These are phyloP conservation scores for Pelagomonas calceolata DNA, from an alignment of 108 stramenopile genomes.

Conservation along the genomic window DNA sequence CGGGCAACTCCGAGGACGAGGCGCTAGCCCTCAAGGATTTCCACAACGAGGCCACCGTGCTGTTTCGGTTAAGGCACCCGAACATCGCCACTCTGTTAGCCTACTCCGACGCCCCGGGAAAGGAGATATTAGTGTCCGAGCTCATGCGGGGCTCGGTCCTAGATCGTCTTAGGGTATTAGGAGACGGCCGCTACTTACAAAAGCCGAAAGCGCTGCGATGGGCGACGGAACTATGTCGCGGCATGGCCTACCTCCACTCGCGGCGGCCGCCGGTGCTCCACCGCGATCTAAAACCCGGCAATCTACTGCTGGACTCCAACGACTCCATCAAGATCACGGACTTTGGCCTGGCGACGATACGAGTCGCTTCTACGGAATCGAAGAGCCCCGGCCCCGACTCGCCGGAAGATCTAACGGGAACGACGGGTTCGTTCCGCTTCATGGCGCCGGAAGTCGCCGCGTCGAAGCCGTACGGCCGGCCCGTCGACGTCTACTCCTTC, in stretches of 20 bases:
- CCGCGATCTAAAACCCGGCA: conserved; percentile 74
- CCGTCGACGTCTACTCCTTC: conserved; percentile 81
- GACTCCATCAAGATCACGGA: conserved; percentile 85
- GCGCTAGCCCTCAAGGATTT: conserved; percentile 58
- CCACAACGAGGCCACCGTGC: conserved; percentile 55
- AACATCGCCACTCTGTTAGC: conserved; percentile 67
- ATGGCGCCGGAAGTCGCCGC: conserved; percentile 81
- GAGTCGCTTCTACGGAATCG: no score
- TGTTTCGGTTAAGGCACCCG: conserved; percentile 63
- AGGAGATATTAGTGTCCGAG: conserved; percentile 72
- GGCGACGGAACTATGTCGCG: conserved; percentile 65
- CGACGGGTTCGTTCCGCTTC: conserved; percentile 71
- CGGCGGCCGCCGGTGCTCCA: conserved; percentile 76
- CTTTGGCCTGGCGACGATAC: conserved; percentile 83
- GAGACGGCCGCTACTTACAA: conserved; percentile 33
- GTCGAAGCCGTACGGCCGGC: conserved; percentile 69
- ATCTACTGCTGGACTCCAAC: conserved; percentile 66
- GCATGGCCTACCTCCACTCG: conserved; percentile 81
- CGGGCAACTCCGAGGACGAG: background rate
- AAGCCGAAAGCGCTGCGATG: conserved; percentile 38
- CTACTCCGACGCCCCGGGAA: conserved; percentile 58
- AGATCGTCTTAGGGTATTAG: conserved; percentile 61
- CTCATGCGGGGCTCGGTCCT: conserved; percentile 67
- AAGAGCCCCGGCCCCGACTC: conserved; percentile 48
- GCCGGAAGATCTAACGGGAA: conserved; percentile 75